phyloP scores from a whole-genome alignment of 2,329 filamentous ascomycete genomes.

The Trichophyton rubrum region DNA sequence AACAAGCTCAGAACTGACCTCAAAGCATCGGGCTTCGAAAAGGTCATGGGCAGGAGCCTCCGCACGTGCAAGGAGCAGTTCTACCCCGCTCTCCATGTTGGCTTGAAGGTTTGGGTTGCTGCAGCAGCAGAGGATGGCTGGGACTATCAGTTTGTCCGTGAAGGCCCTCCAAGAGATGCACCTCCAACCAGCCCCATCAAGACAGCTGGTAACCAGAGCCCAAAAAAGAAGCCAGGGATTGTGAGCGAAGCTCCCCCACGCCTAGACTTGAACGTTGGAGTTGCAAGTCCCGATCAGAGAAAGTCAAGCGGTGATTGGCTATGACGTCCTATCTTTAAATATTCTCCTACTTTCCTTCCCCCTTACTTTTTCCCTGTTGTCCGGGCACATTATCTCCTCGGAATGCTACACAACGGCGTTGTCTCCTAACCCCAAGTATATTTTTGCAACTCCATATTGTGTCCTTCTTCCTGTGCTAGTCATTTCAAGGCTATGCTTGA shows the following conservation, averaged over 20 bases:
- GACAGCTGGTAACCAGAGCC: constrained; percentile 19
- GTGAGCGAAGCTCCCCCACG: constrained; percentile 44
- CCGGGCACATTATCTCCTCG: not conserved
- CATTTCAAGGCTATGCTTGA: not conserved
- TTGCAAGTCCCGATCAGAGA: not conserved
- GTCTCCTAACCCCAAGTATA: not conserved
- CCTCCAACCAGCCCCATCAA: constrained; percentile 38
- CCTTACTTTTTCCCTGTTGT: not conserved
- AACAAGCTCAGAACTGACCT: constrained; percentile 69
- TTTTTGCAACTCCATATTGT: not conserved
- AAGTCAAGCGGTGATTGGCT: constrained; percentile 1
- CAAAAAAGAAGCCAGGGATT: constrained; percentile 31
- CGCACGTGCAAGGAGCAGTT: constrained; percentile 96
- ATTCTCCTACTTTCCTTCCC: not conserved
- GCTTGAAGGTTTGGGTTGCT: constrained; percentile 76
- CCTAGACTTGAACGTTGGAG: constrained; percentile 34
- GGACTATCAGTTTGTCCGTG: constrained; percentile 66
- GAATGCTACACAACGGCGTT: not conserved
- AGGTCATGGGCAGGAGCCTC: constrained; percentile 69
- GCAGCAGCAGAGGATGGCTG: constrained; percentile 80
- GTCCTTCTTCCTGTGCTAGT: not conserved
- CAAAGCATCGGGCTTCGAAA: constrained; percentile 77
- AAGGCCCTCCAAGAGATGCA: constrained; percentile 33
- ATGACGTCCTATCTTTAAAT: constrained; percentile 1
- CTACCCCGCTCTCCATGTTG: constrained; percentile 83